Evolutionary conservation across 2,329 filamentous ascomycete genomes (phyloP).

Genomic region (Lecanoromycetidae sp.): DNA sequence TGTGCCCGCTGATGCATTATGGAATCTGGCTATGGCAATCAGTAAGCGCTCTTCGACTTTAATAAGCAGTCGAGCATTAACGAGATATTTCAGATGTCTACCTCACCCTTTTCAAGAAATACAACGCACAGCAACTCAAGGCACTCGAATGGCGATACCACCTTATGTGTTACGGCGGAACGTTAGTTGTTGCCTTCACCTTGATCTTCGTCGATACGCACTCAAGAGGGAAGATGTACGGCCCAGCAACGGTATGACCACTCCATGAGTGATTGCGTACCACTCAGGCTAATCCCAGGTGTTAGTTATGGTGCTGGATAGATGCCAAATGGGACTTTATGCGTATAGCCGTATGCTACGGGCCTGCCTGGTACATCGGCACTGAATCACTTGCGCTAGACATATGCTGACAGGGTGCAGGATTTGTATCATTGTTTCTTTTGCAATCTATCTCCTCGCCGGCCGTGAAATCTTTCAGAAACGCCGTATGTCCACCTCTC

Average conservation of each 20-base stretch:
- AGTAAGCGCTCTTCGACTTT: too few species aligned
- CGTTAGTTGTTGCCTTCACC: conserved; percentile 53
- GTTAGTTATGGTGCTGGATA: conserved; percentile 70
- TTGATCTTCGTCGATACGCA: conserved; percentile 52
- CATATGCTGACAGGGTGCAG: not conserved
- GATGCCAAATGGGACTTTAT: conserved; percentile 53
- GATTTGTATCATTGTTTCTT: conserved; percentile 13
- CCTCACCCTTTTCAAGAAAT: conserved; percentile 66
- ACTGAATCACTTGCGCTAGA: not conserved
- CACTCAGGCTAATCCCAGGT: not conserved
- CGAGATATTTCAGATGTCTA: too few species aligned
- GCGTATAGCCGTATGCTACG: conserved; percentile 63
- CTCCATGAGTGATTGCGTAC: not conserved
- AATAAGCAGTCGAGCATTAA: too few species aligned
- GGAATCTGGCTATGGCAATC: conserved; percentile 72
- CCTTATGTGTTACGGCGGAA: conserved; percentile 58
- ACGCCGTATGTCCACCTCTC: too few species aligned
- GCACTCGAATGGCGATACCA: conserved; percentile 61
- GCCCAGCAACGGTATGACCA: conserved; percentile 46
- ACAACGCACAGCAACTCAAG: conserved; percentile 51
- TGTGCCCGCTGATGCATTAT: conserved; percentile 62
- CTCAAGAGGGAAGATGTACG: conserved; percentile 51
- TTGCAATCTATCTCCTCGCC: conserved; percentile 14
- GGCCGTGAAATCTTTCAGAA: conserved; percentile 14
- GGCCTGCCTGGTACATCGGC: conserved; percentile 12